Evolutionary conservation across 495 filamentous ascomycete genomes (phyloP).

Genomic region (Pyronema omphalodes): DNA sequence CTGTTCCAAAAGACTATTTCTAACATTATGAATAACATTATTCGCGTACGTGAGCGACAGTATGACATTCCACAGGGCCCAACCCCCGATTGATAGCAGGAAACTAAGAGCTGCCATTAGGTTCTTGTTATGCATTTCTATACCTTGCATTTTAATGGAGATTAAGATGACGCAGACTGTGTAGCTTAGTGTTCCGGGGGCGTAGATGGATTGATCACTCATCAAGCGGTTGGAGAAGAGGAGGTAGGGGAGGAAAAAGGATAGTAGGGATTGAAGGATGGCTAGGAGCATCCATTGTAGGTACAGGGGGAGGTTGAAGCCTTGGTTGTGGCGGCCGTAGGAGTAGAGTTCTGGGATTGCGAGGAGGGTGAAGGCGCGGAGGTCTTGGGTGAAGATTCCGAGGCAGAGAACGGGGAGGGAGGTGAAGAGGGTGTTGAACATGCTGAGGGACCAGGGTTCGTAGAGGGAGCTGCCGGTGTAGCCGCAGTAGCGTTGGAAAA

Average conservation of each 20-base stretch:
- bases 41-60: constrained; percentile 43
- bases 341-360: constrained; percentile 82
- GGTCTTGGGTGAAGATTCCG: constrained; percentile 81
- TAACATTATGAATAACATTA: constrained; percentile 51
- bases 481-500: constrained; percentile 69
- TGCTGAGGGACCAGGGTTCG: constrained; percentile 69
- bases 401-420: constrained; percentile 75
- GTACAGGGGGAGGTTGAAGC: constrained; percentile 62
- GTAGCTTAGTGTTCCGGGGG: constrained; percentile 63
- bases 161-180: constrained; percentile 60
- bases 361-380: constrained; percentile 59
- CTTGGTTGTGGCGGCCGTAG: constrained; percentile 60
- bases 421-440: constrained; percentile 96
- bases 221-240: constrained; percentile 34
- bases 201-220: constrained; percentile 43
- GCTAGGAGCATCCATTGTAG: constrained; percentile 69
- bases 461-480: constrained; percentile 85
- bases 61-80: constrained; percentile 54
- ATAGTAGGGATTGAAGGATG: constrained; percentile 55
- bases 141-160: constrained; percentile 64
- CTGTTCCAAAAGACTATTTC: constrained; percentile 42
- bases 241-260: constrained; percentile 57
- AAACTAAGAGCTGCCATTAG: constrained; percentile 44
- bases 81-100: constrained; percentile 35
- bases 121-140: constrained; percentile 79